Evolutionary conservation across 768 basidiomycete species (phyloP).

Genomic region (Sutorius australiensis): DNA sequence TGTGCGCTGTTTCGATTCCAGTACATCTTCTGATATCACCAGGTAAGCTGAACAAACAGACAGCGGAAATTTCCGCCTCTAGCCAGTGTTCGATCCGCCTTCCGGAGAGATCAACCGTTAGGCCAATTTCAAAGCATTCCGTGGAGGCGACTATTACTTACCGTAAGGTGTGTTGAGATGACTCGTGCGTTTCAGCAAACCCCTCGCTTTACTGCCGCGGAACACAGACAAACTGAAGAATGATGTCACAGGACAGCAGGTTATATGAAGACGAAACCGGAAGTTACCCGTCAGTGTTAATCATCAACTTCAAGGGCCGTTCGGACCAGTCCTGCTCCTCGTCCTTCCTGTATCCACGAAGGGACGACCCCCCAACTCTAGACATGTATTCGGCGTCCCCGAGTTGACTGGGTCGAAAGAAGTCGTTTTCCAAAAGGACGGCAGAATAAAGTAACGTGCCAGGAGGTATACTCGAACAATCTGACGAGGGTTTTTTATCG

Average conservation of each 20-base stretch:
- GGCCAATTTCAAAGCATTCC: background rate
- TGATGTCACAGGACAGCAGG: background rate
- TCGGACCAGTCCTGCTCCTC: too few relatives aligned
- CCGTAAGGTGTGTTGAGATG: too few relatives aligned
- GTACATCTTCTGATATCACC: background rate
- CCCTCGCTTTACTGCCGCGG: background rate
- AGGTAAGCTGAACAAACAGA: background rate
- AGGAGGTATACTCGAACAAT: background rate
- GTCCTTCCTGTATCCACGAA: background rate
- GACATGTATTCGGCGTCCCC: background rate
- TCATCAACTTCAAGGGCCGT: background rate
- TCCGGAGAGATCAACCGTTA: background rate
- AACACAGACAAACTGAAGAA: background rate
- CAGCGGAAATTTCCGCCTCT: background rate
- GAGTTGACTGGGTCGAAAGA: background rate
- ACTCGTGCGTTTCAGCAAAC: background rate
- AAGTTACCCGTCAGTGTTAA: background rate
- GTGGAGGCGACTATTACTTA: too few relatives aligned
- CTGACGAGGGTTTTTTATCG: background rate
- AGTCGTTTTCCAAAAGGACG: background rate
- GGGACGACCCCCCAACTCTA: background rate
- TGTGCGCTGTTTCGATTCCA: background rate
- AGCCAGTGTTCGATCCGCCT: background rate
- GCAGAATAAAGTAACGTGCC: background rate
- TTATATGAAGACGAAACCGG: too few relatives aligned